Evolutionary conservation across 768 basidiomycete genomes (phyloP).

Genomic region (Lactifluus hygrophoroides): DNA sequence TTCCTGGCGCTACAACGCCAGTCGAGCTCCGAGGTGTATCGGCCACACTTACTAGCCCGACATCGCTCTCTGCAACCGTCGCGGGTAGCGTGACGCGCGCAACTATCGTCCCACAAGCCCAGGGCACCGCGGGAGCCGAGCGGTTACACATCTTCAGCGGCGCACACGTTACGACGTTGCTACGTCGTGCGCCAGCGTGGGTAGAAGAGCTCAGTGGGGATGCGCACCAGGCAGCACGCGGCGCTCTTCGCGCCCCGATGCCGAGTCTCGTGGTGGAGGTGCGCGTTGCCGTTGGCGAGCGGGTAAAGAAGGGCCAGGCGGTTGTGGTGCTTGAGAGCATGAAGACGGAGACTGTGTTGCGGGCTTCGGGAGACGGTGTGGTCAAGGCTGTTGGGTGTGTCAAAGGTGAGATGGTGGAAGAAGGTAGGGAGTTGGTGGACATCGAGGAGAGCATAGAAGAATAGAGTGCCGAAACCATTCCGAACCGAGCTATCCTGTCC

Average conservation of each 20-base stretch:
- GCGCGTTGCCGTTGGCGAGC: constrained; percentile 65
- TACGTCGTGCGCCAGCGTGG: constrained; percentile 66
- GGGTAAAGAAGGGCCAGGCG: constrained; percentile 71
- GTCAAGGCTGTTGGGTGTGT: constrained; percentile 66
- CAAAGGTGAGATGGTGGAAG: constrained; percentile 89
- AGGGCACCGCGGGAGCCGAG: constrained; percentile 47
- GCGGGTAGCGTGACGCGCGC: constrained; percentile 40
- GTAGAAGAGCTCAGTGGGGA: constrained; percentile 57
- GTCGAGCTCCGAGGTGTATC: constrained; percentile 41
- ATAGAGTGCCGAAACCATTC: too few relatives aligned
- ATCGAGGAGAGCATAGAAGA: constrained; percentile 39
- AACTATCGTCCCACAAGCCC: constrained; percentile 69
- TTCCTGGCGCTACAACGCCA: constrained; percentile 1
- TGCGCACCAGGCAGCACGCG: constrained; percentile 44
- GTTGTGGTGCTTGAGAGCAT: constrained; percentile 88
- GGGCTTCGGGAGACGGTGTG: constrained; percentile 59
- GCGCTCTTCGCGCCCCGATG: constrained; percentile 77
- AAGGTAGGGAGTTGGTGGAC: constrained; percentile 70
- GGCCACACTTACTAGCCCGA: constrained; percentile 48
- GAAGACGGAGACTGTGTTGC: constrained; percentile 92
- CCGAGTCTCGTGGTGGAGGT: constrained; percentile 92
- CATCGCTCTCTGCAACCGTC: constrained; percentile 47
- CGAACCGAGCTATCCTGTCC: too few relatives aligned
- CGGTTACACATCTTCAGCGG: constrained; percentile 67
- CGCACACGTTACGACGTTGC: constrained; percentile 55